phyloP scores from a whole-genome alignment of 768 basidiomycete genomes.

The Amanita fuliginea region DNA sequence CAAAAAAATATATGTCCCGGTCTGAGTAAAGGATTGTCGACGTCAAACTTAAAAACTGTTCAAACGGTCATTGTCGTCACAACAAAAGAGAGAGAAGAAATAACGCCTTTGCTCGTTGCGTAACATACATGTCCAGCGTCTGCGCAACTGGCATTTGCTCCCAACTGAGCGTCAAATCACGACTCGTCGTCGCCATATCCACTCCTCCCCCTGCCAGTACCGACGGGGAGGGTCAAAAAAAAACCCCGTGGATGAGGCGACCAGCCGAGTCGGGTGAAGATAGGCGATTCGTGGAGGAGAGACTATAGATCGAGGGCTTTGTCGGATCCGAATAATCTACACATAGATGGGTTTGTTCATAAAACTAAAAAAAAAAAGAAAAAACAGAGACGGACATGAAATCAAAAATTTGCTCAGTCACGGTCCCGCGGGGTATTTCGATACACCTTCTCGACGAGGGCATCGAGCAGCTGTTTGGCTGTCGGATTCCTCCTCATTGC shows the following conservation, averaged over 20 bases:
- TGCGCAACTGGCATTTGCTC: slow-evolving; percentile 48
- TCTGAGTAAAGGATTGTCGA: no score
- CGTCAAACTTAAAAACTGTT: no score
- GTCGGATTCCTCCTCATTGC: not conserved
- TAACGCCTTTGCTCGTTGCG: slow-evolving; percentile 51
- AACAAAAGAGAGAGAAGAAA: no score
- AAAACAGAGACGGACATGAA: slow-evolving; percentile 2
- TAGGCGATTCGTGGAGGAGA: slow-evolving; percentile 9
- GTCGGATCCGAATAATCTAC: slow-evolving; percentile 10
- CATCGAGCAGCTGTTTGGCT: not conserved
- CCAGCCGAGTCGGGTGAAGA: slow-evolving; percentile 9
- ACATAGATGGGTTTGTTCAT: no score
- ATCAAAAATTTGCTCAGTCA: slow-evolving; percentile 4
- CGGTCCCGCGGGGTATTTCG: slow-evolving; percentile 5
- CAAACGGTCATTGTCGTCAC: no score
- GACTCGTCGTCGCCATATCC: slow-evolving; percentile 40
- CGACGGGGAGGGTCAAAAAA: no score
- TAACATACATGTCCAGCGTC: slow-evolving; percentile 61
- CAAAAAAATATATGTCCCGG: no score
- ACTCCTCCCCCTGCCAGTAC: no score
- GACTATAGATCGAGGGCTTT: slow-evolving; percentile 9
- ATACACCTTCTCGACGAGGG: slow-evolving; percentile 2
- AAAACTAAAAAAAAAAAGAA: no score
- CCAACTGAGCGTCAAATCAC: slow-evolving; percentile 42
- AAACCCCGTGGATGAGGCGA: slow-evolving; percentile 24